phyloP scores from a whole-genome alignment of 2,329 filamentous ascomycete genomes.

The Chalaropsis thielavioides region DNA sequence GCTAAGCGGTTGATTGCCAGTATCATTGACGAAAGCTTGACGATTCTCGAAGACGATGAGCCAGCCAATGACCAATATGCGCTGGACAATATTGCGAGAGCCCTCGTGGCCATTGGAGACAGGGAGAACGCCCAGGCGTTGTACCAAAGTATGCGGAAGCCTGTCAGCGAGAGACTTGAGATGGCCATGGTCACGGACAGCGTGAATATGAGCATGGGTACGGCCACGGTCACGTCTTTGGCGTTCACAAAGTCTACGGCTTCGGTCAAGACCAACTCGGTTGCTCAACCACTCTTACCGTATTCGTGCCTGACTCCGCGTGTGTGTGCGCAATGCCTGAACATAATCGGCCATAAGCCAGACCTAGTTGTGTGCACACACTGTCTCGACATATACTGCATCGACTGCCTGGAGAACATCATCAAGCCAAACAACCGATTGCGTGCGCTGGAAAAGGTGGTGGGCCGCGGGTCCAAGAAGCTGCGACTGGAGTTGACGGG shows the following conservation, averaged over 20 bases:
- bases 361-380: constrained; percentile 27
- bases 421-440: constrained; percentile 19
- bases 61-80: constrained; percentile 30
- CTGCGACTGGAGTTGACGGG: constrained; percentile 20
- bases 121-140: constrained; percentile 26
- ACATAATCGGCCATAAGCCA: constrained; percentile 24
- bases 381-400: constrained; percentile 29
- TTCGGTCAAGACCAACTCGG: constrained; percentile 19
- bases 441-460: constrained; percentile 20
- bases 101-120: constrained; percentile 28
- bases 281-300: constrained; percentile 27
- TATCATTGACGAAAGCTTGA: constrained; percentile 27
- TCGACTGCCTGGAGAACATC: constrained; percentile 24
- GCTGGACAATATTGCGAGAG: constrained; percentile 29
- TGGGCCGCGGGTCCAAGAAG: constrained; percentile 22
- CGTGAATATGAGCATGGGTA: constrained; percentile 18
- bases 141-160: constrained; percentile 28
- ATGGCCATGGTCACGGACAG: constrained; percentile 22
- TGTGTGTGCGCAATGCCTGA: constrained; percentile 28
- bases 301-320: constrained; percentile 26
- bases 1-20: constrained; percentile 23
- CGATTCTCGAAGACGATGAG: constrained; percentile 29
- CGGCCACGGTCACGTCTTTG: neutral
- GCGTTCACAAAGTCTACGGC: neutral
- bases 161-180: constrained; percentile 23